phyloP scores from a whole-genome alignment of 495 filamentous ascomycete species.

The Entonaema liquescens region DNA sequence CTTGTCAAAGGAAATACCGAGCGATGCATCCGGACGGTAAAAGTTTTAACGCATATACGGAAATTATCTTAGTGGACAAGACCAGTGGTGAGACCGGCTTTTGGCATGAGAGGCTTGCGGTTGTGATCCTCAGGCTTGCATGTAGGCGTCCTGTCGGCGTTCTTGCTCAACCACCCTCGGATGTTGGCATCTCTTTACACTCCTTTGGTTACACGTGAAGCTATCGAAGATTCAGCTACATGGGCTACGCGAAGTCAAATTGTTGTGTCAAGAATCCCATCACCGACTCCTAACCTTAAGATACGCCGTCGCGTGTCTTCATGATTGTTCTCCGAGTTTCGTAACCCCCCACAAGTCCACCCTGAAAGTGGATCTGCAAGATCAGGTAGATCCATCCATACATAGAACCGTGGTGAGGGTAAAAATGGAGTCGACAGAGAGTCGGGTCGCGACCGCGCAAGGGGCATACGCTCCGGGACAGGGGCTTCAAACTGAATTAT shows the following conservation, averaged over 20 bases:
- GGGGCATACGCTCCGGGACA: not conserved
- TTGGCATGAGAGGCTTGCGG: constrained; percentile 21
- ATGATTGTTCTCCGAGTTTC: constrained; percentile 21
- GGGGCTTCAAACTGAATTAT: not conserved
- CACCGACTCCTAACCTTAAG: constrained; percentile 10
- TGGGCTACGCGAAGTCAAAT: constrained; percentile 19
- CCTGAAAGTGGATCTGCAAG: constrained; percentile 26
- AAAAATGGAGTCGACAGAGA: constrained; percentile 34
- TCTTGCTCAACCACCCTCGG: constrained; percentile 13
- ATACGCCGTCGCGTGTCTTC: constrained; percentile 17
- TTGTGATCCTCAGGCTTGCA: constrained; percentile 33
- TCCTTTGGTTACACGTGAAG: constrained; percentile 22
- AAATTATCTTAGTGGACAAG: constrained; percentile 11
- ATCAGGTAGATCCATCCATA: constrained; percentile 29
- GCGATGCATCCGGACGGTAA: constrained; percentile 15
- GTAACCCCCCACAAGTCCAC: constrained; percentile 10
- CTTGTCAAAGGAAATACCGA: not conserved
- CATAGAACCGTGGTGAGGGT: constrained; percentile 16
- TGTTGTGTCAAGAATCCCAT: constrained; percentile 15
- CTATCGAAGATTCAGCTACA: constrained; percentile 26
- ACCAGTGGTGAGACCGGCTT: constrained; percentile 15
- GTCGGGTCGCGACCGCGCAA: constrained; percentile 32
- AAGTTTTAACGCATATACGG: constrained; percentile 1
- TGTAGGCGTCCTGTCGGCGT: constrained; percentile 25
- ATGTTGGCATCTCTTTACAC: constrained; percentile 9